Conservation (phyloP, 1,284 basidiomycete species). For the Trichosporon ovoides region DNA sequence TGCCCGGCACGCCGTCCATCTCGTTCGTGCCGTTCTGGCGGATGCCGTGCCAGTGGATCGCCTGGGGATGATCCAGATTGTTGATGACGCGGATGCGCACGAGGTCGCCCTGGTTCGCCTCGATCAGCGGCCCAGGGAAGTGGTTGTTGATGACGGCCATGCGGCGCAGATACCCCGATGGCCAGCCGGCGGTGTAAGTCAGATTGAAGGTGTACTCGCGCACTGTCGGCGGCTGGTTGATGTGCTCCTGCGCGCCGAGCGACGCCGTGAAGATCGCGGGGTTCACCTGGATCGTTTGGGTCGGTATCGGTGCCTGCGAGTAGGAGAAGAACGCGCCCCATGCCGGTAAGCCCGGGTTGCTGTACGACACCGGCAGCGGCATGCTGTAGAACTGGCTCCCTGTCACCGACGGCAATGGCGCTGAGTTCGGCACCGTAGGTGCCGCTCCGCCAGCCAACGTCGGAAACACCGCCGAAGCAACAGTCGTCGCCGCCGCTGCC, state of each 20-base stretch:
- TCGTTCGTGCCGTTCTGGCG: constrained; percentile 25
- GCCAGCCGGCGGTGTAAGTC: constrained; percentile 6
- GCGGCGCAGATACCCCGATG: constrained; percentile 9
- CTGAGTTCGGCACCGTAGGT: neutral
- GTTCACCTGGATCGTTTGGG: neutral
- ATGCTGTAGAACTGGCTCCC: neutral
- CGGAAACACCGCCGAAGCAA: neutral
- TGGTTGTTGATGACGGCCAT: constrained; percentile 14
- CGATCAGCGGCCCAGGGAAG: constrained; percentile 31
- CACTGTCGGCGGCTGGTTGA: neutral
- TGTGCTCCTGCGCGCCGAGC: neutral
- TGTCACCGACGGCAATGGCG: neutral
- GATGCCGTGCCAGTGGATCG: constrained; percentile 39
- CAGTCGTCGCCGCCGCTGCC: neutral
- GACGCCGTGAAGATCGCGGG: constrained; percentile 1
- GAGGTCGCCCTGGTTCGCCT: constrained; percentile 33
- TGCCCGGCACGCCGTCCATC: constrained; percentile 37
- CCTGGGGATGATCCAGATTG: constrained; percentile 22
- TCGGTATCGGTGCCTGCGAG: constrained; percentile 1
- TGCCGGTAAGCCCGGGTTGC: neutral
- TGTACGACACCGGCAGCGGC: neutral
- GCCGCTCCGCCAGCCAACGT: constrained; percentile 1
- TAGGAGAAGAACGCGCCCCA: constrained; percentile 4
- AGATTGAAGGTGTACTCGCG: constrained; percentile 11
- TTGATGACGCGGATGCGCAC: constrained; percentile 31